A percentile compares a stretch with the other conserved stretches of the same genome.
Conservation (phyloP, 208 protist species). For the Phytomonas francai region DNA sequence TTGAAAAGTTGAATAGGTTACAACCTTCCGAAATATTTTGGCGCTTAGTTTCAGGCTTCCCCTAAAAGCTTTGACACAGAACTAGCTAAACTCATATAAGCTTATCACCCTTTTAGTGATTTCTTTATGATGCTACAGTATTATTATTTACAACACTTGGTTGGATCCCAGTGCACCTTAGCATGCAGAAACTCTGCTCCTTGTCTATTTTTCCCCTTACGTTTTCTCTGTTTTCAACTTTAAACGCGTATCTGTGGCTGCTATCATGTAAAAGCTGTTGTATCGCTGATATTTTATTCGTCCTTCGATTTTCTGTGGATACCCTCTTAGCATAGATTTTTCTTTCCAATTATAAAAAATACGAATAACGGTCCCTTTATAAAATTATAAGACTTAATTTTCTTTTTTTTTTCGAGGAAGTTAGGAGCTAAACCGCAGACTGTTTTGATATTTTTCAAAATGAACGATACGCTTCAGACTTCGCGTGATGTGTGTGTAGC, state of each 20-base stretch:
- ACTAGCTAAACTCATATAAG: background rate
- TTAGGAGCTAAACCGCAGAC: background rate
- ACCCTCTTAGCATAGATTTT: constrained; percentile 5
- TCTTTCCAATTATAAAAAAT: background rate
- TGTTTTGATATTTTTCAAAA: background rate
- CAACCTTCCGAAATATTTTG: background rate
- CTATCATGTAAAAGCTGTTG: background rate
- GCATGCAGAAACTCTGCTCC: background rate
- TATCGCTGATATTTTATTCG: background rate
- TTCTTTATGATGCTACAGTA: background rate
- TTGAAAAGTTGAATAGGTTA: background rate
- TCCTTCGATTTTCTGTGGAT: background rate
- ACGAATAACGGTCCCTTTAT: constrained; percentile 2
- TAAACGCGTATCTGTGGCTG: background rate
- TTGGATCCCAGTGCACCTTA: background rate
- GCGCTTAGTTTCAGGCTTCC: background rate
- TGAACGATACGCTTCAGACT: constrained; percentile 6
- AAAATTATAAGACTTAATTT: constrained; percentile 2
- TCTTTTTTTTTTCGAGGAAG: background rate
- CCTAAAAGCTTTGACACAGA: background rate
- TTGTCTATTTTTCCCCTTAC: constrained; percentile 5
- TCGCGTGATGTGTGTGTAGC: constrained; percentile 8
- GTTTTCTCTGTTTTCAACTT: constrained; percentile 13
- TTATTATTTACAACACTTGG: background rate
- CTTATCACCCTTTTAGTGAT: background rate